These are phyloP conservation scores for Ceratobasidium sp. DNA, from an alignment of 1,284 basidiomycete species.

Conservation along the genomic window DNA sequence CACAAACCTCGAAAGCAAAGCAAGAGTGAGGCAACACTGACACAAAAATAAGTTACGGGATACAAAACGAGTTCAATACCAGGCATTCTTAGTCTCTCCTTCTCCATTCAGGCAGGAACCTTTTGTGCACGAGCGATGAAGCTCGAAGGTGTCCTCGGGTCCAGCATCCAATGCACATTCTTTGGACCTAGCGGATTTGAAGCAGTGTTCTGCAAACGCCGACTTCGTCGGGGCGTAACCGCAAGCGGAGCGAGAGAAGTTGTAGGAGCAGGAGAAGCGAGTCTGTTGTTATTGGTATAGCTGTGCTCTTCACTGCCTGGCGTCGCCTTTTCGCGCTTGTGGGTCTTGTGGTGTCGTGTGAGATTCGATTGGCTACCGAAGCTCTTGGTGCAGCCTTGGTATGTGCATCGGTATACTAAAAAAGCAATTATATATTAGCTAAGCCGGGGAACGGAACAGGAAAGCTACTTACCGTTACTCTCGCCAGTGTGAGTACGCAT, in stretches of 20 bases:
- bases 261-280: neutral
- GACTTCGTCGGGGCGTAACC: neutral
- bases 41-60: neutral
- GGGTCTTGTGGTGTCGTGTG: conserved; percentile 5
- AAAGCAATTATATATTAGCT: neutral
- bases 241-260: neutral
- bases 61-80: neutral
- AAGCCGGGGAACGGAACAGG: neutral
- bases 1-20: neutral
- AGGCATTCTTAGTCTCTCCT: too few species aligned
- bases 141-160: too few species aligned
- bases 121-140: too few species aligned
- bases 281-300: neutral
- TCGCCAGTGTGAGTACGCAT: conserved; percentile 10
- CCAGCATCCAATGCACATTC: too few species aligned
- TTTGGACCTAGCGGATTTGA: neutral
- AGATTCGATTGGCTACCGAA: conserved; percentile 22
- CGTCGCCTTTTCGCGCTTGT: neutral
- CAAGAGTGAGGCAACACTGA: neutral
- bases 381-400: neutral
- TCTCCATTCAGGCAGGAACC: too few species aligned
- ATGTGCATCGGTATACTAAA: conserved; percentile 4
- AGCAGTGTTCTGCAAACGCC: neutral
- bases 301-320: neutral
- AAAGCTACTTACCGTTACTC: neutral